These are phyloP conservation scores for Neohortaea acidophila DNA, from an alignment of 495 filamentous ascomycete species.

Conservation along the genomic window DNA sequence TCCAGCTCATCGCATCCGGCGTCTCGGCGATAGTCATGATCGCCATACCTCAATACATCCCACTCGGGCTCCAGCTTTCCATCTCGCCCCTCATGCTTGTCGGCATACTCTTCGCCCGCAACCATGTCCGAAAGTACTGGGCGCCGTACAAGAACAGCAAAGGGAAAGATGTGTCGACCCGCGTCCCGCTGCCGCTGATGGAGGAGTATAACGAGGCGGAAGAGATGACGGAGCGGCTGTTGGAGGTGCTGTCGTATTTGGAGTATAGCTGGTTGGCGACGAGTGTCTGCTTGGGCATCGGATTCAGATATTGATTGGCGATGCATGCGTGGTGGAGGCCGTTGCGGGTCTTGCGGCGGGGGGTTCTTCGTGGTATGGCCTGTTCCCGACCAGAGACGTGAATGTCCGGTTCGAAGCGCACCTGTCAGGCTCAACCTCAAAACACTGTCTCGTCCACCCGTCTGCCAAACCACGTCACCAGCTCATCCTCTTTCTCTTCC, in stretches of 20 bases:
- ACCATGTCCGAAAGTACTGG: slow-evolving; percentile 26
- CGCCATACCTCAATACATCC: slow-evolving; percentile 13
- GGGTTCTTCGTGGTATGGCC: not conserved
- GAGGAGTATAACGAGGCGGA: slow-evolving; percentile 27
- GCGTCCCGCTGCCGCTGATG: slow-evolving; percentile 25
- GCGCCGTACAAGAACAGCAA: slow-evolving; percentile 3
- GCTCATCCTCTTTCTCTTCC: slow-evolving; percentile 36
- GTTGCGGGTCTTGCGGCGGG: not conserved
- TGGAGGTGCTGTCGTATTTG: slow-evolving; percentile 16
- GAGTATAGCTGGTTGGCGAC: slow-evolving; percentile 18
- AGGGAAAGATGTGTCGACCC: slow-evolving; percentile 14
- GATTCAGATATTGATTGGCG: no score
- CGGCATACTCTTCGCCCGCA: slow-evolving; percentile 7
- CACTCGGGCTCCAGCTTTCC: slow-evolving; percentile 1
- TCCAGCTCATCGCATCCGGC: slow-evolving; percentile 34
- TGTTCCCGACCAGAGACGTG: not conserved
- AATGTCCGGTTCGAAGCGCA: not conserved
- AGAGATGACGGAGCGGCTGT: slow-evolving; percentile 16
- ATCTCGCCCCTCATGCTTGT: slow-evolving; percentile 13
- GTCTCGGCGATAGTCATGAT: slow-evolving; percentile 27
- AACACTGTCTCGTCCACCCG: slow-evolving; percentile 44
- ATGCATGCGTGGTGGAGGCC: no score
- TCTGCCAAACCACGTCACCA: slow-evolving; percentile 49
- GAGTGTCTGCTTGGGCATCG: slow-evolving; percentile 7
- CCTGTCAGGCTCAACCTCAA: slow-evolving; percentile 17